Conservation (phyloP, 2,329 filamentous ascomycete genomes). For the Calycina marina region DNA sequence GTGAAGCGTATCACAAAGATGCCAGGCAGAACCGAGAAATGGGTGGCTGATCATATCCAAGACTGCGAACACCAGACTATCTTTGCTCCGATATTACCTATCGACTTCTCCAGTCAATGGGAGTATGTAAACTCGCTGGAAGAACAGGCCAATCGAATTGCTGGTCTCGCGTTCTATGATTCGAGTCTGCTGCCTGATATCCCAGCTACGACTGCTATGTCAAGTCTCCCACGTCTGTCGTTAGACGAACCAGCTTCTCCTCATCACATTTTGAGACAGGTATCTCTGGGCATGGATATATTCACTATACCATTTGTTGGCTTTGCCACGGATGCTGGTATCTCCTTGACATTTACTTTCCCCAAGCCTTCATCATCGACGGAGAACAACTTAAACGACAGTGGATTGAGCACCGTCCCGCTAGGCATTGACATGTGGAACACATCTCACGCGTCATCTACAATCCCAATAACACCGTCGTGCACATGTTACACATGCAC, state of each 20-base stretch:
- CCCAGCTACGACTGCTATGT: conserved; percentile 36
- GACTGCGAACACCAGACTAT: conserved; percentile 27
- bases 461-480: conserved; percentile 42
- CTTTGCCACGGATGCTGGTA: conserved; percentile 64
- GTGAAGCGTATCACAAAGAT: conserved; percentile 69
- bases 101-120: conserved; percentile 60
- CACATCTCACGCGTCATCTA: conserved; percentile 41
- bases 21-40: conserved; percentile 71
- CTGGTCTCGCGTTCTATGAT: conserved; percentile 68
- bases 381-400: conserved; percentile 1
- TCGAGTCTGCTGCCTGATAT: conserved; percentile 54
- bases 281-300: conserved; percentile 66
- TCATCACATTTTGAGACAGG: conserved; percentile 61
- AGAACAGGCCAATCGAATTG: conserved; percentile 43
- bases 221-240: conserved; percentile 55
- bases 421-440: conserved; percentile 73
- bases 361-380: conserved; percentile 27
- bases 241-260: conserved; percentile 57
- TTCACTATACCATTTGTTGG: conserved; percentile 66
- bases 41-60: conserved; percentile 55
- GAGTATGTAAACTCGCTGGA: conserved; percentile 65
- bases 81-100: conserved; percentile 57
- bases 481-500: conserved; percentile 78
- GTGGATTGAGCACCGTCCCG: conserved; percentile 24
- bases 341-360: conserved; percentile 71